A percentile compares a stretch with the other conserved stretches of the same genome.
phyloP scores from a whole-genome alignment of 2,329 filamentous ascomycete species.

The Incumbomyces lentus region DNA sequence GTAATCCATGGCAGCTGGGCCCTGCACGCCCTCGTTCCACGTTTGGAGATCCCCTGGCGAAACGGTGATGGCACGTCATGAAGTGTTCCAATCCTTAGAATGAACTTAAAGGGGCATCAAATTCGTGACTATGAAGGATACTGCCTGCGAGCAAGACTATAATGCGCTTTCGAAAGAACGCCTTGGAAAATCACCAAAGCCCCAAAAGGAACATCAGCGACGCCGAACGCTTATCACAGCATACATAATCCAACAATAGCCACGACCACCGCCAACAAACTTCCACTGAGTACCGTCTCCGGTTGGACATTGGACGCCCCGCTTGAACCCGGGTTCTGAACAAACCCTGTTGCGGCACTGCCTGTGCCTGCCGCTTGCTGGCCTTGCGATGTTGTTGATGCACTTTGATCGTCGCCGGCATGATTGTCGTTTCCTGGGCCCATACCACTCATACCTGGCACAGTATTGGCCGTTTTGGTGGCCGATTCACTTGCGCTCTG shows the following conservation, averaged over 20 bases:
- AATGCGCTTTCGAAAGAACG: neutral
- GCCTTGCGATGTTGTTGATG: conserved; percentile 3
- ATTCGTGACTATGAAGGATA: neutral
- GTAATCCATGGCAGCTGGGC: too few relatives aligned
- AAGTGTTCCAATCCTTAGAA: too few relatives aligned
- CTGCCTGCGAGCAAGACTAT: neutral
- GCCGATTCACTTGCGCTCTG: conserved; percentile 22
- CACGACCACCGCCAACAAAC: conserved; percentile 38
- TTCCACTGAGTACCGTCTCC: conserved; percentile 30
- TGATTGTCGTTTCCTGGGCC: conserved; percentile 32
- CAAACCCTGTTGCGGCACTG: conserved; percentile 19
- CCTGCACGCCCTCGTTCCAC: too few relatives aligned
- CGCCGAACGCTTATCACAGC: conserved; percentile 23
- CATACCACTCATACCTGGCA: conserved; percentile 47
- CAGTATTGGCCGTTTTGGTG: conserved; percentile 32
- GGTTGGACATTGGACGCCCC: conserved; percentile 10
- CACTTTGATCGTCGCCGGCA: conserved; percentile 6
- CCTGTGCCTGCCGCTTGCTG: conserved; percentile 12
- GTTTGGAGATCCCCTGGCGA: too few relatives aligned
- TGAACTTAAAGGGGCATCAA: neutral
- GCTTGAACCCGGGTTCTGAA: conserved; percentile 16
- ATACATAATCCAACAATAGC: conserved; percentile 36
- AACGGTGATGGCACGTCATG: too few relatives aligned
- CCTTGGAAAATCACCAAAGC: neutral
- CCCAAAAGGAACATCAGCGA: neutral